Evolutionary conservation across 306 rosid species (phyloP).

Genomic region (Chamaecrista fasciculata): DNA sequence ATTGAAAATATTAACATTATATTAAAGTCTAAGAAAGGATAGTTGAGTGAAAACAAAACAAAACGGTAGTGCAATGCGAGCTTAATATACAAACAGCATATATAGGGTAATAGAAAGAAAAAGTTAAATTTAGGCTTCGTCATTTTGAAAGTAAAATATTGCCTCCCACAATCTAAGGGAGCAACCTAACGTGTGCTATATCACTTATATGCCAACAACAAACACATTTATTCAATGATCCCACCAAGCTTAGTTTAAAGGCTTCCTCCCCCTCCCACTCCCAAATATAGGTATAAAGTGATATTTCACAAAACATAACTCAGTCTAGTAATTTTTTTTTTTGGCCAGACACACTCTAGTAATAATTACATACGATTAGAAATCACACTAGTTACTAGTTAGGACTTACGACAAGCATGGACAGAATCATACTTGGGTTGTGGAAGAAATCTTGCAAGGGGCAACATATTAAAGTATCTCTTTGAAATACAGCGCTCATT

Average conservation of each 20-base stretch:
- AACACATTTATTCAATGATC: no score
- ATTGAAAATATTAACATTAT: not conserved
- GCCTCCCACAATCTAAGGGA: not conserved
- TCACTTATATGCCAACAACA: no score
- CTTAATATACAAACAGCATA: not conserved
- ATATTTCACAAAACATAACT: not conserved
- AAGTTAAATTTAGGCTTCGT: not conserved
- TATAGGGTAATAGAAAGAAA: not conserved
- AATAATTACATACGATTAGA: not conserved
- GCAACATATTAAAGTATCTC: not conserved
- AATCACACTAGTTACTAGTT: not conserved
- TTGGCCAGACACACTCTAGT: no score
- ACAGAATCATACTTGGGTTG: not conserved
- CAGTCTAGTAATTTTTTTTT: no score
- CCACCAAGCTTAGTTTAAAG: not conserved
- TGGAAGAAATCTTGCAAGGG: conserved; percentile 2
- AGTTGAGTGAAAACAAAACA: not conserved
- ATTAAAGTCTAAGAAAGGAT: not conserved
- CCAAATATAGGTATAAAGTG: not conserved
- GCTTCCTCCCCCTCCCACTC: not conserved
- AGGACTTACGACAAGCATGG: not conserved
- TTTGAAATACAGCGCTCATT: not conserved
- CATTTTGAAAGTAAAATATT: not conserved
- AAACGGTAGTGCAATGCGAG: not conserved
- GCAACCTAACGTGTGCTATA: no score